phyloP scores from a whole-genome alignment of 495 filamentous ascomycete species.

The Articulospora tetracladia region DNA sequence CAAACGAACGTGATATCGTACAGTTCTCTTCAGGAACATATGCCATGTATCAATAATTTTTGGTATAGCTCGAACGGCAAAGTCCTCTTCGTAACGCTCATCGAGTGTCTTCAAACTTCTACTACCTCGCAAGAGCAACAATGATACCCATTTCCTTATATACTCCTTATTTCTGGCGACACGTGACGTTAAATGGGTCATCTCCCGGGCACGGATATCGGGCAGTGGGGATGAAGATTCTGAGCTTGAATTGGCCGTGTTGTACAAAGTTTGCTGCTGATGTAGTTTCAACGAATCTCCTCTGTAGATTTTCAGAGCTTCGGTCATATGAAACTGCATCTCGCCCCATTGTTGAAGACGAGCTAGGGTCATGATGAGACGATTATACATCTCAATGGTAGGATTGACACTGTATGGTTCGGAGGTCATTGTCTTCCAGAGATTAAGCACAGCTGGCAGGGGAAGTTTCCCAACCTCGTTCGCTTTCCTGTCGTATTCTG shows the following conservation, averaged over 20 bases:
- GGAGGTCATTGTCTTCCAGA: slow-evolving; percentile 53
- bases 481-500: background rate
- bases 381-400: slow-evolving; percentile 49
- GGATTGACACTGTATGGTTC: slow-evolving; percentile 54
- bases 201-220: background rate
- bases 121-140: slow-evolving; percentile 24
- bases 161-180: slow-evolving; percentile 21
- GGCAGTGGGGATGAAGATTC: too few relatives aligned
- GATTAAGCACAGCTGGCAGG: slow-evolving; percentile 31
- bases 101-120: background rate
- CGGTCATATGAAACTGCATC: slow-evolving; percentile 28
- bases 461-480: slow-evolving; percentile 34
- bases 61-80: slow-evolving; percentile 23
- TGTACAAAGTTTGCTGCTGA: background rate
- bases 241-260: background rate
- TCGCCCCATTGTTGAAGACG: slow-evolving; percentile 20
- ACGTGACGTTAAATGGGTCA: slow-evolving; percentile 9
- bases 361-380: slow-evolving; percentile 40
- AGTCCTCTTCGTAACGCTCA: background rate
- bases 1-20: slow-evolving; percentile 23
- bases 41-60: slow-evolving; percentile 26
- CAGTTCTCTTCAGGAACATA: slow-evolving; percentile 22
- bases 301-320: slow-evolving; percentile 7
- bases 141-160: slow-evolving; percentile 25
- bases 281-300: background rate